phyloP scores from a whole-genome alignment of 192 early-diverging fungal genomes.

The Coemansia sp. region DNA sequence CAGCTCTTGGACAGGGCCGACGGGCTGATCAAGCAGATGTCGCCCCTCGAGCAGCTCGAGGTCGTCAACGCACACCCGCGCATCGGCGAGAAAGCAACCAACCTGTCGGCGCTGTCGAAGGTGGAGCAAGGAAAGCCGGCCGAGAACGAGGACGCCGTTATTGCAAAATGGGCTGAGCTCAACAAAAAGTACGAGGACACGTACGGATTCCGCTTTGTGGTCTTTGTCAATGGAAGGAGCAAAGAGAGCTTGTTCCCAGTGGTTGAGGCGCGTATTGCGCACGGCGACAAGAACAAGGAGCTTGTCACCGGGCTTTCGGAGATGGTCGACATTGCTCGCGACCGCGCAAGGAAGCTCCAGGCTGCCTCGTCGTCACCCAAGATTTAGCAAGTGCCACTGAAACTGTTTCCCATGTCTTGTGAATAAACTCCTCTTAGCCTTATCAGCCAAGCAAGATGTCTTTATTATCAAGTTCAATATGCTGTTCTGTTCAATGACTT shows the following conservation, averaged over 20 bases:
- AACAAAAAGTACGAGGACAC: conserved; percentile 68
- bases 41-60: conserved; percentile 65
- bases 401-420: neutral
- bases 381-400: conserved; percentile 8
- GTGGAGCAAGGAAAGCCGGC: conserved; percentile 64
- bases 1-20: conserved; percentile 63
- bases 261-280: conserved; percentile 65
- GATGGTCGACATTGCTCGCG: conserved; percentile 80
- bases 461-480: neutral
- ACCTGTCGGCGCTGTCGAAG: conserved; percentile 69
- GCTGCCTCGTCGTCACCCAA: conserved; percentile 21
- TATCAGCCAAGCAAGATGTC: neutral
- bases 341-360: conserved; percentile 71
- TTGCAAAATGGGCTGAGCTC: conserved; percentile 64
- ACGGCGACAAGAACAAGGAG: conserved; percentile 65
- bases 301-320: conserved; percentile 68
- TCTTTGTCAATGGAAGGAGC: conserved; percentile 78
- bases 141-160: conserved; percentile 57
- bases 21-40: conserved; percentile 58
- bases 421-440: neutral
- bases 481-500: neutral
- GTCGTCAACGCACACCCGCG: conserved; percentile 90
- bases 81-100: conserved; percentile 72
- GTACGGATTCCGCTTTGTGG: conserved; percentile 80
- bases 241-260: conserved; percentile 76